A percentile compares a stretch with the other conserved stretches of the same genome.
Evolutionary conservation across 1,284 basidiomycete genomes (phyloP).

Genomic region (Cystobasidium pallidum): DNA sequence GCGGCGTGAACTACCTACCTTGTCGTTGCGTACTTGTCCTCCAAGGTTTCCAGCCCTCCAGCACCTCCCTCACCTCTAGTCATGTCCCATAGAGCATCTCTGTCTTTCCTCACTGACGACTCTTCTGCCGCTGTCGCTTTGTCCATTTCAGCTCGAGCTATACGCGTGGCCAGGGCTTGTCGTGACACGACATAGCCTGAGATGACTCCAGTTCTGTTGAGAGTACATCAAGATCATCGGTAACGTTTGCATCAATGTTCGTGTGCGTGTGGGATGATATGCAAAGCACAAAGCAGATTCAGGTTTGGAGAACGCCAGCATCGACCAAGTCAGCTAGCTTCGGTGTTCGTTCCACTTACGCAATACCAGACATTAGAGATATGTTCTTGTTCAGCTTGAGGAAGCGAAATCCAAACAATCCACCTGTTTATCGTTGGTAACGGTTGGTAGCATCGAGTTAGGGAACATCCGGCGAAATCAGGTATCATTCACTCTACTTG

Average conservation of each 20-base stretch:
- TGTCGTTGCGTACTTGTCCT: conserved; percentile 53
- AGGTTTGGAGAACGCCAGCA: neutral
- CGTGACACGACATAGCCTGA: conserved; percentile 42
- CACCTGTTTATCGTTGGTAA: conserved; percentile 9
- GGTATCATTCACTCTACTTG: too few relatives aligned
- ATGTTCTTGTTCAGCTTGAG: conserved; percentile 45
- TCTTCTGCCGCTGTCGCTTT: neutral
- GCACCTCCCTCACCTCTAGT: conserved; percentile 47
- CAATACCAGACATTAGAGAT: conserved; percentile 37
- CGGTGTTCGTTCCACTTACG: conserved; percentile 18
- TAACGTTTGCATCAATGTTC: neutral
- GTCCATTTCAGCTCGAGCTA: conserved; percentile 37
- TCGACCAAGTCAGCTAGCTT: too few relatives aligned
- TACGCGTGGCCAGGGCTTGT: conserved; percentile 32
- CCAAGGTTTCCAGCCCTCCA: conserved; percentile 50
- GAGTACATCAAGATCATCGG: neutral
- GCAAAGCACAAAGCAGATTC: neutral
- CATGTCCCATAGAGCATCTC: conserved; percentile 31
- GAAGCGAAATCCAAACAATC: conserved; percentile 39
- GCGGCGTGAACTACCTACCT: too few relatives aligned
- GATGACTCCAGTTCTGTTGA: conserved; percentile 33
- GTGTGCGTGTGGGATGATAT: neutral
- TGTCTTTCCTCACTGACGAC: neutral
- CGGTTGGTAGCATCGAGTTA: too few relatives aligned
- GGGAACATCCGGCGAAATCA: too few relatives aligned